Base-by-base conservation (phyloP, 441 rosid genomes). In the Viola pubescens region DNA sequence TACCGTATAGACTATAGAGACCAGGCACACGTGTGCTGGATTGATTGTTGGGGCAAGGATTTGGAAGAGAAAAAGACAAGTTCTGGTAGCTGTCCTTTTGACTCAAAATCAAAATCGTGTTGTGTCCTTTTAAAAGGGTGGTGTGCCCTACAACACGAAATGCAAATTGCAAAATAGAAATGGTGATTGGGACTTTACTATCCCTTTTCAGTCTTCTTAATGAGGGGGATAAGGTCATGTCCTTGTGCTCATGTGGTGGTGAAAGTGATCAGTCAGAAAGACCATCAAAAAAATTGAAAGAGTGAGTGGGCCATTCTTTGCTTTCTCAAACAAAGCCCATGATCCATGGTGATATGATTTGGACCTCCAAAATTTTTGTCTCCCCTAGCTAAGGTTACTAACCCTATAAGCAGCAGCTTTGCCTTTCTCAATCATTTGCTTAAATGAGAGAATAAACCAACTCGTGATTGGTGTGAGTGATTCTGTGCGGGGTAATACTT, bases 1-100 rank as follows among this genome's bases (percentile, higher is more conserved):
- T 19, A 19, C 26, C 26, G 26, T 9, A 49, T 53, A 10, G 19
- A 50, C 8, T 47, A 47, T 5, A 61, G 34, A 42, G 10, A 46
- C 46, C 55, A 61, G 45, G 58, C 86, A 77, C 83, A 69, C 82
- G 80, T 75, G 83, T 65, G 80, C 16, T 71, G 78, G 69, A 59
- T 26, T 54, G 50, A 51, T 26, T 57, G 67, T 9, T 52, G 75
- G 70, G 43, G 57, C 34, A 26, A 52, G 63, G 53, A 48, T 50
- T 63, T 37, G 19, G 34, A 26, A 26, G 43, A 48, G 61, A 64
- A 60, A 60, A 70, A 50, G 72, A 75, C 82, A 68, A 55, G 57
- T 44, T 41, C 56, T 65, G 34, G 75, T 58, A 59, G 70, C 79
- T 71, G 73, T 72, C 64, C 2, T 26, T 48, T 68, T 68, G 42